phyloP scores from a whole-genome alignment of 257 asterid species.

The Marsdenia floribunda region DNA sequence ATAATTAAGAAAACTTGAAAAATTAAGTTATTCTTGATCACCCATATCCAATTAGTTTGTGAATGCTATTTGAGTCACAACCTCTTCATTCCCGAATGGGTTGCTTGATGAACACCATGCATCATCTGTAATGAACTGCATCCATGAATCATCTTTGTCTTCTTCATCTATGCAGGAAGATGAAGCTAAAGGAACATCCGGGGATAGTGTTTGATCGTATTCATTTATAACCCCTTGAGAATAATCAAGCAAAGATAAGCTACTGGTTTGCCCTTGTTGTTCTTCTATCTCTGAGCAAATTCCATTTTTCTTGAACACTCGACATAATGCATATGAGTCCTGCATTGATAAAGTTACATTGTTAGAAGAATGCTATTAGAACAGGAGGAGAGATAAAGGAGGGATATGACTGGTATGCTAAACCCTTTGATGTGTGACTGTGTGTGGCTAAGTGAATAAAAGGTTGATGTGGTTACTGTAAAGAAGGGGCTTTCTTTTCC shows the following conservation, averaged over 20 bases:
- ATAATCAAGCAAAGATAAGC: slow-evolving; percentile 47
- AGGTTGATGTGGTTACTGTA: not conserved
- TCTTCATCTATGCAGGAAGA: slow-evolving; percentile 56
- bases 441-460: not conserved
- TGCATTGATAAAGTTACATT: slow-evolving; percentile 19
- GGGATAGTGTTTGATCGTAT: slow-evolving; percentile 59
- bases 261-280: slow-evolving; percentile 64
- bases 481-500: slow-evolving; percentile 12
- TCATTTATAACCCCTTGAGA: slow-evolving; percentile 38
- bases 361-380: not conserved
- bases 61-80: slow-evolving; percentile 50
- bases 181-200: slow-evolving; percentile 63
- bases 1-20: not conserved
- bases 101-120: slow-evolving; percentile 71
- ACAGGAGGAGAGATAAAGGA: not conserved
- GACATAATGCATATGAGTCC: slow-evolving; percentile 92
- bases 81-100: slow-evolving; percentile 47
- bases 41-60: slow-evolving; percentile 35
- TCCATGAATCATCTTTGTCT: slow-evolving; percentile 90
- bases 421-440: not conserved
- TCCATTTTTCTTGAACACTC: slow-evolving; percentile 95
- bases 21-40: slow-evolving; percentile 1
- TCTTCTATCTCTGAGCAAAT: slow-evolving; percentile 74
- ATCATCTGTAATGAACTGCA: slow-evolving; percentile 91
- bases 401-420: not conserved